phyloP scores from a whole-genome alignment of 106 monocot genomes.

The Dendrobium nobile region DNA sequence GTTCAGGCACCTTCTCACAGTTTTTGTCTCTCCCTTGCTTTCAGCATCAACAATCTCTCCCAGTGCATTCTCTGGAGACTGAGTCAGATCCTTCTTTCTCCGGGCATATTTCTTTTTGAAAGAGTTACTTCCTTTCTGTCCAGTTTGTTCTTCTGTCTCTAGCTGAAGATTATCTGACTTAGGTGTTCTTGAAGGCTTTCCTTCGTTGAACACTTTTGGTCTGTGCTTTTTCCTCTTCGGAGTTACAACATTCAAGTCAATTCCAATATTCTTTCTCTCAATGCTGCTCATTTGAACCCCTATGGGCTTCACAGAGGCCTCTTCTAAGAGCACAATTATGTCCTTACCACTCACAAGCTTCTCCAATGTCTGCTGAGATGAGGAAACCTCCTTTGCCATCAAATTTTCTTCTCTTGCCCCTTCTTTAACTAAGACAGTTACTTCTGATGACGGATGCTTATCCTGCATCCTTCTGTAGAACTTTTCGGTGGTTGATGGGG shows the following conservation, averaged over 20 bases:
- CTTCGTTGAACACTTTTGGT: constrained; percentile 80
- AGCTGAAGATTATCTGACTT: constrained; percentile 24
- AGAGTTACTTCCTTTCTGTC: constrained; percentile 10
- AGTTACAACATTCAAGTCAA: constrained; percentile 40
- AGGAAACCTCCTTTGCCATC: not conserved
- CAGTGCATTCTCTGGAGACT: constrained; percentile 10
- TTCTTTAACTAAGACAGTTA: not conserved
- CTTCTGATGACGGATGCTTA: not conserved
- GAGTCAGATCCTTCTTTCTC: constrained; percentile 23
- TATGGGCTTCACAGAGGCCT: not conserved
- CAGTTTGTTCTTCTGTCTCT: not conserved
- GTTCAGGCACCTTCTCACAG: constrained; percentile 45
- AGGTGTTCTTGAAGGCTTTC: constrained; percentile 39
- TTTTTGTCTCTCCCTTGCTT: constrained; percentile 2
- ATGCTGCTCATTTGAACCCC: not conserved
- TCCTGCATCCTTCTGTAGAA: not conserved
- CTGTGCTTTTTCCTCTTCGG: constrained; percentile 51
- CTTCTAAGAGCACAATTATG: not conserved
- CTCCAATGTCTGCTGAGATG: not conserved
- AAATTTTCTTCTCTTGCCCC: not conserved
- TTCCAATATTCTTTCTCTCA: constrained; percentile 18
- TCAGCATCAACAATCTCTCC: not conserved
- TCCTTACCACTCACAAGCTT: not conserved
- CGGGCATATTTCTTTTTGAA: constrained; percentile 41
- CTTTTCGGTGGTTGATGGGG: not conserved